Evolutionary conservation across 164 flowering plant species (phyloP).

Genomic region (Aristolochia fimbriata): DNA sequence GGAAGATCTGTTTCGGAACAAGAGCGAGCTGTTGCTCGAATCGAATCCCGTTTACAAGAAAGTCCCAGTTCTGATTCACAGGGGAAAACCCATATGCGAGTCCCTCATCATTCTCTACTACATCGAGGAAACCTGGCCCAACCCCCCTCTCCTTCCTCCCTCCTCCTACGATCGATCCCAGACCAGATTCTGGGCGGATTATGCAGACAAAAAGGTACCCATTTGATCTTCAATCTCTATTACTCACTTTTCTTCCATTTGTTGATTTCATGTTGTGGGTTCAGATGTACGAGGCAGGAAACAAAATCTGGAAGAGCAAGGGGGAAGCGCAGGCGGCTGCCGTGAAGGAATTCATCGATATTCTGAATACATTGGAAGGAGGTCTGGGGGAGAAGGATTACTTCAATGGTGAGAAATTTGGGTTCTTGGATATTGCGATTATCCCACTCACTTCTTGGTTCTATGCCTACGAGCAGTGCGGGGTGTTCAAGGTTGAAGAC

Average conservation of each 20-base stretch:
- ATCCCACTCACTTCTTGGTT: constrained; percentile 39
- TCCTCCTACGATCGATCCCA: constrained; percentile 27
- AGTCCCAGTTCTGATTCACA: constrained; percentile 42
- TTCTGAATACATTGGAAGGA: constrained; percentile 38
- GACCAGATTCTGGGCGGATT: constrained; percentile 51
- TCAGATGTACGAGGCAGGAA: constrained; percentile 33
- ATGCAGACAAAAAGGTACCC: constrained; percentile 26
- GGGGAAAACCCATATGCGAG: constrained; percentile 35
- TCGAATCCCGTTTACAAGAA: constrained; percentile 42
- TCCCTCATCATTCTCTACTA: constrained; percentile 34
- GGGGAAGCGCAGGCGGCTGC: constrained; percentile 34
- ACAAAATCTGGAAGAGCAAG: constrained; percentile 33
- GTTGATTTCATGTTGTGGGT: too few species aligned
- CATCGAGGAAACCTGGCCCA: constrained; percentile 47
- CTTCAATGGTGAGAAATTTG: constrained; percentile 42
- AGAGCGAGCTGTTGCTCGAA: constrained; percentile 40
- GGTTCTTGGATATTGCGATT: constrained; percentile 30
- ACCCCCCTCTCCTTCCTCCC: constrained; percentile 35
- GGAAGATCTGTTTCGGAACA: constrained; percentile 2
- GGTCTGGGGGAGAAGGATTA: constrained; percentile 36
- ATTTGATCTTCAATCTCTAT: too few species aligned
- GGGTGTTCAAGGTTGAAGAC: constrained; percentile 34
- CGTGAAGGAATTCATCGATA: constrained; percentile 33
- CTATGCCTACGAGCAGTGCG: constrained; percentile 30
- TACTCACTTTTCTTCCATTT: too few species aligned